Evolutionary conservation across 192 early-diverging fungal species (phyloP), one percentile per base, ranked within the genome.

Genomic region (Kappamyces sp.): DNA sequence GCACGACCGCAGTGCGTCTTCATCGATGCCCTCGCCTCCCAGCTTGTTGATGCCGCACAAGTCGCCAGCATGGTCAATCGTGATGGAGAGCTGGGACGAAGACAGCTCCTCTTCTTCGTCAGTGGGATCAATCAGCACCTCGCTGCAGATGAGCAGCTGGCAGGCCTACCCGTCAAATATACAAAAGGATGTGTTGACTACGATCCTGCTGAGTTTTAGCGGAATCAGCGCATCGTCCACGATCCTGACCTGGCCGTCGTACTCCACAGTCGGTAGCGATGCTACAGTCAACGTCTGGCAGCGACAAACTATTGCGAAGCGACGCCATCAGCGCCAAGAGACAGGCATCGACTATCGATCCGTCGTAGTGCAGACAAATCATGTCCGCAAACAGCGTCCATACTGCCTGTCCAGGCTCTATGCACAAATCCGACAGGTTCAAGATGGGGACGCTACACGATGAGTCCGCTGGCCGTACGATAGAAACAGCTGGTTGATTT

Each of bases 381-480:
- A 95, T 84, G 68, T 98, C 95, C 3, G 85, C 85, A 50, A 90
- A 86, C 35, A 96, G 70, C 33, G 84, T 77, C 95, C 93, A 98
- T 13, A 80, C 89, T 3, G 88, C 91, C 49, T 83, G 75, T 34
- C 86, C 86, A 7, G 72, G 64, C 62, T 87, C 87, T 55, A 98
- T 94, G 62, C 88, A 89, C 36, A 98, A 76, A 37, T 72, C 65
- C 40, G 75, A 67, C n/a, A 87, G 62, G 63, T 86, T 69, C 34
- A 91, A n/a, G 32, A 91, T 70, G 6, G 72, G 51, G 34, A 72
- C 66, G 49, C 83, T 85, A 57, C 8, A 23, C 23, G 23, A 23
- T 23, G 23, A 23, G 23, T 23, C 23, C 1, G 37, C 35, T 38
- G 33, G 12, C 34, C 13, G 47, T 32, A 32, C 2, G 9, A 9